A percentile compares a stretch with the other conserved stretches of the same genome.
Evolutionary conservation across 495 filamentous ascomycete genomes (phyloP).

Genomic region (Penicillium pancosmium): DNA sequence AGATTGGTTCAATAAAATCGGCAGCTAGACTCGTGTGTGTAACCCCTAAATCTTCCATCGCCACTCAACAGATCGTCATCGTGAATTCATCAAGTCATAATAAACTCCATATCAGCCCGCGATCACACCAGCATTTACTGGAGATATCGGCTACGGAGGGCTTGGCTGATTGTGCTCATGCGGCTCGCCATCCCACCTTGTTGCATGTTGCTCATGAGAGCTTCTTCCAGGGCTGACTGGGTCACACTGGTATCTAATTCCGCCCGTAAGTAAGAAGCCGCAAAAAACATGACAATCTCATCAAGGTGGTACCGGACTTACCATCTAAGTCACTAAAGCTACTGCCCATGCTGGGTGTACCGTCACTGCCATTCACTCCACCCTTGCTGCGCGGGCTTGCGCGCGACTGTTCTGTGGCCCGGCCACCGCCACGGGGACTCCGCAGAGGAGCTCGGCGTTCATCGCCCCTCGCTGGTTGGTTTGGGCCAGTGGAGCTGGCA

Average conservation of each 20-base stretch:
- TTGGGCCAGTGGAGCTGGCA: constrained; percentile 46
- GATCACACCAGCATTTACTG: constrained; percentile 7
- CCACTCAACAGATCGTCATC: not conserved
- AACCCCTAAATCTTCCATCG: not conserved
- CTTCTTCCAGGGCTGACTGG: constrained; percentile 91
- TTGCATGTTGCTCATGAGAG: constrained; percentile 89
- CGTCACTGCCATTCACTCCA: constrained; percentile 74
- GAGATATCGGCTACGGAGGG: constrained; percentile 54
- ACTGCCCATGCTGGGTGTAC: constrained; percentile 94
- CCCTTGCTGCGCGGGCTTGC: constrained; percentile 57
- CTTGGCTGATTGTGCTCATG: constrained; percentile 82
- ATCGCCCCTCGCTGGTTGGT: constrained; percentile 23
- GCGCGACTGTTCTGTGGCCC: constrained; percentile 51
- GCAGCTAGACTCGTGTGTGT: not conserved
- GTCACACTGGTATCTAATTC: constrained; percentile 84
- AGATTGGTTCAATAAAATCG: not conserved
- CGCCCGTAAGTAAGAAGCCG: not conserved
- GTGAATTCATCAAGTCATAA: not conserved
- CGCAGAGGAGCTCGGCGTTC: constrained; percentile 30
- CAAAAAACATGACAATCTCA: not conserved
- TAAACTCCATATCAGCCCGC: not conserved
- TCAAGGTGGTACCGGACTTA: constrained; percentile 37
- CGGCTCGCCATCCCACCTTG: constrained; percentile 80
- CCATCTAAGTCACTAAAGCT: constrained; percentile 97
- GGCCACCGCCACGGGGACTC: constrained; percentile 55